Percentiles rank a stretch among this genome's conserved stretches.
These are phyloP conservation scores for Plectranthus barbatus DNA, from an alignment of 257 asterid species.

Conservation along the genomic window DNA sequence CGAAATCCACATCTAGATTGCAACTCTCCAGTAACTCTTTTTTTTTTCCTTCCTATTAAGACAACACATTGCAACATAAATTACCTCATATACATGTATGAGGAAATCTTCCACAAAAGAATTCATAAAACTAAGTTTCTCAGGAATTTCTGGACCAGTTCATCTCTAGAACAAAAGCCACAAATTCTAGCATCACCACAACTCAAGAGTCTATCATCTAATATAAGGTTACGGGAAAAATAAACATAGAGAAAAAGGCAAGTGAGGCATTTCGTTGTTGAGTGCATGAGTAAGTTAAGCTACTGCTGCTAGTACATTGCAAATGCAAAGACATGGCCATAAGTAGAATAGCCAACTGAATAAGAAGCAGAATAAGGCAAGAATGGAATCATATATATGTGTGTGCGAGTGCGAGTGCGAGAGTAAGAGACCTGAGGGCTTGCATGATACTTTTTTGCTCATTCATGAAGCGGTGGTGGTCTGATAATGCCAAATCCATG, in stretches of 20 bases:
- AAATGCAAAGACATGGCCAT: background rate
- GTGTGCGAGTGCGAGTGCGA: too few relatives aligned
- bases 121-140: too few relatives aligned
- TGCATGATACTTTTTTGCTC: constrained; percentile 96
- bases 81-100: too few relatives aligned
- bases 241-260: constrained; percentile 1
- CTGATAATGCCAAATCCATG: constrained; percentile 57
- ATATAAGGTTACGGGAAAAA: background rate
- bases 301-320: background rate
- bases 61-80: too few relatives aligned
- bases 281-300: background rate
- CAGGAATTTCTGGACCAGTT: background rate
- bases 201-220: background rate
- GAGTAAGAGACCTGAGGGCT: constrained; percentile 60
- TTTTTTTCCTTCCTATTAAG: too few relatives aligned
- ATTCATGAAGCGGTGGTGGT: constrained; percentile 51
- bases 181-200: too few relatives aligned
- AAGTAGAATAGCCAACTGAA: background rate
- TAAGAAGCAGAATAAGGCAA: background rate
- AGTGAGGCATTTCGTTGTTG: background rate
- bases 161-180: background rate
- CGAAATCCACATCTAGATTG: too few relatives aligned
- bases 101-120: too few relatives aligned
- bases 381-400: background rate
- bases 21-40: too few relatives aligned